Evolutionary conservation across 2,329 filamentous ascomycete species (phyloP).

Genomic region (Ceratocystis smalleyi): DNA sequence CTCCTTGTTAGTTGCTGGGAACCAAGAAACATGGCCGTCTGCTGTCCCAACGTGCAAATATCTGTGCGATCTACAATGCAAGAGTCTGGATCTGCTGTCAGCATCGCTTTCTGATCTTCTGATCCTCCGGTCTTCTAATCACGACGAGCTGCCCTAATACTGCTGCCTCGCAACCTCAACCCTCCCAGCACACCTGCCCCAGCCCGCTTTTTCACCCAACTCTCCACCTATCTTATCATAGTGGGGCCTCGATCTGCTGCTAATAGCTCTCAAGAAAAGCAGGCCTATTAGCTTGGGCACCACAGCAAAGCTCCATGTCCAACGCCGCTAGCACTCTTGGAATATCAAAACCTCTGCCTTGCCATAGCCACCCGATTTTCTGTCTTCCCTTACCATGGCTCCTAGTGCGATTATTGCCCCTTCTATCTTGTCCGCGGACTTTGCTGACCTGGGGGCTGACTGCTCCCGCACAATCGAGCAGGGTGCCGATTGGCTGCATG

Average conservation of each 20-base stretch:
- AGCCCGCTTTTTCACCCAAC: not conserved
- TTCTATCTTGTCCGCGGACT: constrained; percentile 96
- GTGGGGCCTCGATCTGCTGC: not conserved
- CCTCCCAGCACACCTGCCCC: not conserved
- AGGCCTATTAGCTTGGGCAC: not conserved
- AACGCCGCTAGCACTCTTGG: not conserved
- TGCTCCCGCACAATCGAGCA: constrained; percentile 74
- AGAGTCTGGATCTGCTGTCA: too few species aligned
- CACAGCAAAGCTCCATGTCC: not conserved
- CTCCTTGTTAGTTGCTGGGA: not conserved
- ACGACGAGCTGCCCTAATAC: not conserved
- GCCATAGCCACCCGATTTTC: not conserved
- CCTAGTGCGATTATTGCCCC: constrained; percentile 90
- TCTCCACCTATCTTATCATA: not conserved
- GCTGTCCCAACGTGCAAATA: not conserved
- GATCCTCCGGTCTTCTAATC: too few species aligned
- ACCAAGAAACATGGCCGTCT: not conserved
- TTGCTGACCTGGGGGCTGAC: constrained; percentile 71
- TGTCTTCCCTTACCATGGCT: constrained; percentile 45
- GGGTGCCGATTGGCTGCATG: constrained; percentile 83
- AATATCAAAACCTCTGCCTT: not conserved
- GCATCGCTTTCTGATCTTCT: too few species aligned
- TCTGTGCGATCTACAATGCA: too few species aligned
- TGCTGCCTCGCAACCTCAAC: not conserved
- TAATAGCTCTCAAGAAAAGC: not conserved